Evolutionary conservation across 108 stramenopile species (phyloP).

Genomic region (Discostella stelligeroides): DNA sequence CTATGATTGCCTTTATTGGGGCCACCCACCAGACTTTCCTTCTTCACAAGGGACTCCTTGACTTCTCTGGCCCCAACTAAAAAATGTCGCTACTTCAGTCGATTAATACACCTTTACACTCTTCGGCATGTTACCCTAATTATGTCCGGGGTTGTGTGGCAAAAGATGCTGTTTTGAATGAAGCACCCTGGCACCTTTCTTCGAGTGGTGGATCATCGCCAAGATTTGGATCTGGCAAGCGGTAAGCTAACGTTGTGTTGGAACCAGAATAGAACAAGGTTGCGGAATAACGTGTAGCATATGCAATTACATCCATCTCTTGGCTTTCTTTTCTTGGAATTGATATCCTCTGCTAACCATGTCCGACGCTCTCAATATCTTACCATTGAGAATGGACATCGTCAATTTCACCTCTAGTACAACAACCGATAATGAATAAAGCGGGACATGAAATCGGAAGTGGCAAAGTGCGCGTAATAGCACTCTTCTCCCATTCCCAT

Average conservation of each 20-base stretch:
- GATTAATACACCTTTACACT: background rate
- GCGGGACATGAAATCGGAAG: too few species aligned
- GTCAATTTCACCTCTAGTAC: too few species aligned
- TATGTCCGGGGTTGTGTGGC: background rate
- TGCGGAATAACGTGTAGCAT: too few species aligned
- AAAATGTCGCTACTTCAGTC: background rate
- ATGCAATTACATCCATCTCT: too few species aligned
- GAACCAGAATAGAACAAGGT: slow-evolving; percentile 4
- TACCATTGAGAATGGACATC: too few species aligned
- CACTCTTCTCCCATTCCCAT: too few species aligned
- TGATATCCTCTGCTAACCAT: too few species aligned
- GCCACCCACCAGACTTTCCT: slow-evolving; percentile 85
- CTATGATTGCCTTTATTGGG: slow-evolving; percentile 89
- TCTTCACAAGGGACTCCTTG: slow-evolving; percentile 74
- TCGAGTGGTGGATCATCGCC: slow-evolving; percentile 7
- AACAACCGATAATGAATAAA: too few species aligned
- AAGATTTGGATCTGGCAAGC: slow-evolving; percentile 14
- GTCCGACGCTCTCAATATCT: too few species aligned
- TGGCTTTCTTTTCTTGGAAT: too few species aligned
- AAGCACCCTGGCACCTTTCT: slow-evolving; percentile 6
- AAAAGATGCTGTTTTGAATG: slow-evolving; percentile 1
- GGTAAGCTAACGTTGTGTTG: background rate
- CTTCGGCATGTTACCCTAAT: background rate
- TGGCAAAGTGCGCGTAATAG: too few species aligned
- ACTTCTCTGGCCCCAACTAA: slow-evolving; percentile 42